A percentile compares a stretch with the other conserved stretches of the same genome.
Conservation (phyloP, 2,329 filamentous ascomycete genomes). For the Mycogone perniciosa region DNA sequence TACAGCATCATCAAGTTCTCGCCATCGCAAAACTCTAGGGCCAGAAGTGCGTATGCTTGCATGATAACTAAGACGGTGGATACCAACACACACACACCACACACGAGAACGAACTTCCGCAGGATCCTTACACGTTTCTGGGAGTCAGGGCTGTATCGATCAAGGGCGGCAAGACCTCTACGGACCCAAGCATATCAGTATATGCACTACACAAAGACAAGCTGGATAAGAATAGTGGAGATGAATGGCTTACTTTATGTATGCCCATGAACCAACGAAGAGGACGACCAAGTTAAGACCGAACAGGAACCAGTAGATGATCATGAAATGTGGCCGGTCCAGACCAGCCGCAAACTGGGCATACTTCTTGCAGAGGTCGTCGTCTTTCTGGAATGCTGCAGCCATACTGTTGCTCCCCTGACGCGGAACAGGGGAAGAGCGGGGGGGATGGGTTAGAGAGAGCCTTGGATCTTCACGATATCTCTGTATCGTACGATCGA, state of each 20-base stretch:
- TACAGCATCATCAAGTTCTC: slow-evolving; percentile 55
- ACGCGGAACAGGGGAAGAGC: no score
- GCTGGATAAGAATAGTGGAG: background rate
- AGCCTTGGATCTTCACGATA: no score
- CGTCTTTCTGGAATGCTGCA: background rate
- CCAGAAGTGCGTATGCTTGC: slow-evolving; percentile 48
- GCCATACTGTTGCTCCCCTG: background rate
- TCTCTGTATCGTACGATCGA: no score
- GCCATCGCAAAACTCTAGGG: slow-evolving; percentile 53
- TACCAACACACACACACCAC: slow-evolving; percentile 37
- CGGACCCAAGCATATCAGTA: background rate
- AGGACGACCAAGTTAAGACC: slow-evolving; percentile 37
- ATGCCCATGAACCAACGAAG: slow-evolving; percentile 38
- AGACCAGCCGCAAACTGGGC: slow-evolving; percentile 40
- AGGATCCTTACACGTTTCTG: slow-evolving; percentile 30
- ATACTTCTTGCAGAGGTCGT: slow-evolving; percentile 31
- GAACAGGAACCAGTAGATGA: slow-evolving; percentile 43
- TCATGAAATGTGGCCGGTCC: slow-evolving; percentile 36
- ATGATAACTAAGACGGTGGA: slow-evolving; percentile 43
- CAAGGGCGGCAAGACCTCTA: slow-evolving; percentile 32
- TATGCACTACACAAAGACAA: background rate
- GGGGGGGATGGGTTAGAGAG: no score
- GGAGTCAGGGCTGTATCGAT: slow-evolving; percentile 28
- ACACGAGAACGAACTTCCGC: slow-evolving; percentile 37
- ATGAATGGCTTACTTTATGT: slow-evolving; percentile 26